Conservation (phyloP, 768 basidiomycete species). For the Panaeolus cyanescens region DNA sequence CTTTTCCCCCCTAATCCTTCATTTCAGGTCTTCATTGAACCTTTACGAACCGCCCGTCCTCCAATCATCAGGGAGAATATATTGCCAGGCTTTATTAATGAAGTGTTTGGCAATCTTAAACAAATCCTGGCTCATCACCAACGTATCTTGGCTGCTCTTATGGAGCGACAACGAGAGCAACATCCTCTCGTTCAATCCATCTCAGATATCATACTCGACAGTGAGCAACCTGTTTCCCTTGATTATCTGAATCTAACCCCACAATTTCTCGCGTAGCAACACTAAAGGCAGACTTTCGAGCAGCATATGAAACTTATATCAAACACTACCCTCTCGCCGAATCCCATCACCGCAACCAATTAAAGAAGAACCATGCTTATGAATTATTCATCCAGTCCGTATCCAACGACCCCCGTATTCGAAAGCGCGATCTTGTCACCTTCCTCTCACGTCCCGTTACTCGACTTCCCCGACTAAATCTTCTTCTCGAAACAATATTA, state of each 20-base stretch:
- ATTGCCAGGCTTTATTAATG: conserved; percentile 67
- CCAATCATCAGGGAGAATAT: conserved; percentile 60
- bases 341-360: conserved; percentile 76
- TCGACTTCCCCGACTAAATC: conserved; percentile 78
- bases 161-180: conserved; percentile 80
- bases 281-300: conserved; percentile 52
- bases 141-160: conserved; percentile 70
- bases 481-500: conserved; percentile 70
- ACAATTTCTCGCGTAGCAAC: conserved; percentile 35
- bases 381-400: conserved; percentile 64
- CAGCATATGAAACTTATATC: conserved; percentile 79
- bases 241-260: neutral
- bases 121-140: conserved; percentile 69
- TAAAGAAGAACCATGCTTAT: conserved; percentile 68
- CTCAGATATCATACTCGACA: conserved; percentile 83
- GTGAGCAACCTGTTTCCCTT: conserved; percentile 39
- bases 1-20: neutral
- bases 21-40: conserved; percentile 70
- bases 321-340: conserved; percentile 89
- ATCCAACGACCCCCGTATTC: conserved; percentile 63
- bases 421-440: conserved; percentile 76
- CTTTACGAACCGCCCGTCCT: conserved; percentile 60
- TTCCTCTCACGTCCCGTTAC: conserved; percentile 88
- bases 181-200: conserved; percentile 83
- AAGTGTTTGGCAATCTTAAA: conserved; percentile 84